These are phyloP conservation scores for Apiospora aurea DNA, from an alignment of 2,329 filamentous ascomycete genomes.

Conservation along the genomic window DNA sequence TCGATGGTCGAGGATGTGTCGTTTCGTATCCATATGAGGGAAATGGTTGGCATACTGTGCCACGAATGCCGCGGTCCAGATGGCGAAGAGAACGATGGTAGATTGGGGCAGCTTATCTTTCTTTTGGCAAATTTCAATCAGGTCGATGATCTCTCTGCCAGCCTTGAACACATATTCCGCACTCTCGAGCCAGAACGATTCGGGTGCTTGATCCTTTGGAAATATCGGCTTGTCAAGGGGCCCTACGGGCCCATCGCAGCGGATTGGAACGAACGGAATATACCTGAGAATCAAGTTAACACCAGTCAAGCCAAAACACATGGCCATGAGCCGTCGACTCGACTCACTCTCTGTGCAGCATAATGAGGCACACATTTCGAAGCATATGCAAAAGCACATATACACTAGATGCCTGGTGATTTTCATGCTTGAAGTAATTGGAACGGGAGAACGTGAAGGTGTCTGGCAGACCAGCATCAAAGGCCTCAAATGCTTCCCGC, in stretches of 20 bases:
- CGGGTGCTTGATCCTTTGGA: constrained; percentile 54
- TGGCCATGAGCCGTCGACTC: neutral
- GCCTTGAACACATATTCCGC: constrained; percentile 69
- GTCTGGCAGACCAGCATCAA: constrained; percentile 61
- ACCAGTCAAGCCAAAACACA: neutral
- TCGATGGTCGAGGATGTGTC: constrained; percentile 56
- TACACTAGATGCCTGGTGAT: constrained; percentile 66
- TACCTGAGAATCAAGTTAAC: constrained; percentile 38
- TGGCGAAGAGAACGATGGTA: constrained; percentile 70
- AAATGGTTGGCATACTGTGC: constrained; percentile 73
- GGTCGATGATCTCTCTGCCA: constrained; percentile 67
- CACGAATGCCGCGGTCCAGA: constrained; percentile 71
- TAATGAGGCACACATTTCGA: constrained; percentile 69
- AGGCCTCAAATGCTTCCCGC: constrained; percentile 56
- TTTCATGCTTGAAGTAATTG: constrained; percentile 72
- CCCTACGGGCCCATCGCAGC: constrained; percentile 54
- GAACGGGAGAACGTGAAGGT: constrained; percentile 64
- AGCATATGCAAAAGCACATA: constrained; percentile 74
- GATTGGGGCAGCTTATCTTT: constrained; percentile 70
- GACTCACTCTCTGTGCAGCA: constrained; percentile 68
- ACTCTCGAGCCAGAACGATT: constrained; percentile 68
- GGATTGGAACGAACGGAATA: constrained; percentile 69
- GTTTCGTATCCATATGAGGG: constrained; percentile 69
- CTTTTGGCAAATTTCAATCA: constrained; percentile 67
- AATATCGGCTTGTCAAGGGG: constrained; percentile 67